Conservation (phyloP, 2,329 filamentous ascomycete genomes). For the Aspergillus texensis region DNA sequence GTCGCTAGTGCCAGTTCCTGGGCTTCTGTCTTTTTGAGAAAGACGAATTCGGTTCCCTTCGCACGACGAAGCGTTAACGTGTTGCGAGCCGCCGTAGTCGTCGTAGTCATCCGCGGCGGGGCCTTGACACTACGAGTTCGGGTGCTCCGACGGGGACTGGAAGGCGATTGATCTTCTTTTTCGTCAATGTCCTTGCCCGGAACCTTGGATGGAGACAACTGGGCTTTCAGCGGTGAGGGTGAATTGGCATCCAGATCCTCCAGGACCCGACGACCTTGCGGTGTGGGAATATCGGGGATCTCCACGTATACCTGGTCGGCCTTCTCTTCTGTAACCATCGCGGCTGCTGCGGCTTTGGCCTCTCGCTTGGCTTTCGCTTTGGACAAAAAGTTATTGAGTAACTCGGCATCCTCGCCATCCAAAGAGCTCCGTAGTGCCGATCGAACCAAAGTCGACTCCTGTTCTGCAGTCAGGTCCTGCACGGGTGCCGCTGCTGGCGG, state of each 20-base stretch:
- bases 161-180: conserved; percentile 19
- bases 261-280: conserved; percentile 37
- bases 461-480: conserved; percentile 31
- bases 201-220: conserved; percentile 33
- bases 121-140: conserved; percentile 31
- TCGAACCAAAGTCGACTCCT: conserved; percentile 37
- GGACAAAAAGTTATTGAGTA: conserved; percentile 46
- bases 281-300: conserved; percentile 27
- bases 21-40: conserved; percentile 43
- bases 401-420: conserved; percentile 41
- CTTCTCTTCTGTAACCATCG: conserved; percentile 20
- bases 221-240: conserved; percentile 38
- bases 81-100: conserved; percentile 34
- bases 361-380: conserved; percentile 45
- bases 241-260: conserved; percentile 44
- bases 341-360: conserved; percentile 34
- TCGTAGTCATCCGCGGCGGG: conserved; percentile 22
- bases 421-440: conserved; percentile 42
- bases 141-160: conserved; percentile 42
- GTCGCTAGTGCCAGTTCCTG: conserved; percentile 47
- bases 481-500: conserved; percentile 19
- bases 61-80: conserved; percentile 47
- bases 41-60: conserved; percentile 50
- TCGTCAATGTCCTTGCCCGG: conserved; percentile 16
- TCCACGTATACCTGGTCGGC: conserved; percentile 17